Evolutionary conservation across 208 protist genomes (phyloP), one percentile per base, ranked within the genome.

Genomic region (Leishmania aethiopica): DNA sequence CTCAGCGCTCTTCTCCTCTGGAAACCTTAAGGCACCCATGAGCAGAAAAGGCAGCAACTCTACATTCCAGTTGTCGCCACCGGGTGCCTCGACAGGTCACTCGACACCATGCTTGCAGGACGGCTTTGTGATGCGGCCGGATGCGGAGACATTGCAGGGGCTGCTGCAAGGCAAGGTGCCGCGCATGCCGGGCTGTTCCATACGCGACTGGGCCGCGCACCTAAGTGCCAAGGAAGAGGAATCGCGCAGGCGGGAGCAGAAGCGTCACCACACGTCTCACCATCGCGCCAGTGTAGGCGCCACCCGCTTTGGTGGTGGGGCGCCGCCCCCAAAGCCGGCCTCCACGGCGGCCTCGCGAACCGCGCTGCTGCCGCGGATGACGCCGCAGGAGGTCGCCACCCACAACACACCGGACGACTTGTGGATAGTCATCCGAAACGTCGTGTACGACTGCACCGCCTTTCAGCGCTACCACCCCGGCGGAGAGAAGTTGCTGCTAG

Each of bases 401-500:
- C 95, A 97, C 86, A 90, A 86, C 80, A 90, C 81, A 0, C 42
- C 75, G 35, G 91, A 91, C 69, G 92, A 95, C 74, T 53, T 95
- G 53, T 98, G 94, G 94, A 86, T 96, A 47, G 91, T 98, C 37
- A 79, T 97, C 7, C 78, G 84, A 17, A 87, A 86, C 35, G 87
- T 95, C 2, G 94, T 96, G 11, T 97, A 96, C 85, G 92, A 97
- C 83, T 89, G 87, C 77, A 96, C 93, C 0, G 62, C 80, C 64
- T 97, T 96, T 79, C 84, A 88, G 42, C 84, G 83, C 49, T 96
- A 89, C 55, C 95, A 97, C 86, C 93, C 93, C 0, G 93, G 91
- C 15, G 93, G 93, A 1, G 90, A 84, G 42, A 81, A 78, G n/a
- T 37, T 96, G 17, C 79, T 97, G 59, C 78, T 87, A 59, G 83